Conservation (phyloP, 2,329 filamentous ascomycete species). For the Harringtonia lauricola region DNA sequence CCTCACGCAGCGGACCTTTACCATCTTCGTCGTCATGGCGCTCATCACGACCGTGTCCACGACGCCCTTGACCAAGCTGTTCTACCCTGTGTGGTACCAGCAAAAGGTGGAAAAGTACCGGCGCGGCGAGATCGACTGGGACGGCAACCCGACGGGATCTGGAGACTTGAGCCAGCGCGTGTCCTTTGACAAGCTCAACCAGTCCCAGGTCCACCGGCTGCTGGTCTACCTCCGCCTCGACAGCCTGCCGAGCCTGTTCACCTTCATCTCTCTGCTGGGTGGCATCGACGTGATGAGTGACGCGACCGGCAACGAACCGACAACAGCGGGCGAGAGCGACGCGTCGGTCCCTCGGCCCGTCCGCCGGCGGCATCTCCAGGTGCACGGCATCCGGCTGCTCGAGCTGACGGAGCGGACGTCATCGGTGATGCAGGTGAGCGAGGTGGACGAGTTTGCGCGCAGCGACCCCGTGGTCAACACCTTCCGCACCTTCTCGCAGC, state of each 20-base stretch:
- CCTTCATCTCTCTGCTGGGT: conserved; percentile 71
- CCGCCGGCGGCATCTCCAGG: conserved; percentile 46
- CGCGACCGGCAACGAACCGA: conserved; percentile 14
- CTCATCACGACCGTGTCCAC: conserved; percentile 75
- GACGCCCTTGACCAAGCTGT: conserved; percentile 59
- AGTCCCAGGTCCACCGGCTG: conserved; percentile 45
- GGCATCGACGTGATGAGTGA: conserved; percentile 10
- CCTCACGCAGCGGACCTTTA: conserved; percentile 71
- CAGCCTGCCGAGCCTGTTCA: conserved; percentile 71
- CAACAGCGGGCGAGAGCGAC: conserved; percentile 21
- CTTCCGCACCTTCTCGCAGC: conserved; percentile 77
- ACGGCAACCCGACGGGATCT: conserved; percentile 29
- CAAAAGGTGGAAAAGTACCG: conserved; percentile 47
- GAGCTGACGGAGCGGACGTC: conserved; percentile 88
- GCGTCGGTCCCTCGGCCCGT: no score
- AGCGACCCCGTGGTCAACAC: conserved; percentile 79
- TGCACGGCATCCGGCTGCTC: conserved; percentile 76
- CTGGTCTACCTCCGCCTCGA: conserved; percentile 78
- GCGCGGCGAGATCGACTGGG: conserved; percentile 85
- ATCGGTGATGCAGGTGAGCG: conserved; percentile 87
- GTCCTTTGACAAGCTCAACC: conserved; percentile 19
- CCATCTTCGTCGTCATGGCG: conserved; percentile 92
- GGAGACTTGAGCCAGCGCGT: conserved; percentile 13
- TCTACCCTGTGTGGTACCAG: conserved; percentile 61
- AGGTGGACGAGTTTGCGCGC: conserved; percentile 59